Percentiles rank a stretch among this genome's conserved stretches.
Conservation (phyloP, 139 green algal species). For the Tetradesmus lagerheimii region DNA sequence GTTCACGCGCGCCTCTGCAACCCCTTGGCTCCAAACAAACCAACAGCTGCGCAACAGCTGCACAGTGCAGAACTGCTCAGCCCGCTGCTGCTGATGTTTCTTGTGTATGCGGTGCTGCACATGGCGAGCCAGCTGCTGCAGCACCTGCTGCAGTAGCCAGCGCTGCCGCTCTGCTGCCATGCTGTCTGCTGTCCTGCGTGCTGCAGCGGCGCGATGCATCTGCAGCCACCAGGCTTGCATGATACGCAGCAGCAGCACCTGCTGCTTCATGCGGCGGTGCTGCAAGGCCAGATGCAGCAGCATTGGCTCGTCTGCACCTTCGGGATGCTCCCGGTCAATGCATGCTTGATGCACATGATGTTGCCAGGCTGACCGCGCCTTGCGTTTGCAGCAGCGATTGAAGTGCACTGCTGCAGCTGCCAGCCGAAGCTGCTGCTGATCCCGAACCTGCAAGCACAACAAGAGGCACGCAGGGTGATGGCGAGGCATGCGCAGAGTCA, state of each 20-base stretch:
- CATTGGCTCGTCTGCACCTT: neutral
- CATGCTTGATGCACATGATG: slow-evolving; percentile 10
- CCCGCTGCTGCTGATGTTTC: neutral
- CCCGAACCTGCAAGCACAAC: neutral
- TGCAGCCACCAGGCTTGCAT: slow-evolving; percentile 1
- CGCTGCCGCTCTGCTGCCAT: slow-evolving; percentile 5
- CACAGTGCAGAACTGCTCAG: neutral
- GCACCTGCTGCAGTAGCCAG: neutral
- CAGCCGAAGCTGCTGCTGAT: neutral
- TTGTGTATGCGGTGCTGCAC: neutral
- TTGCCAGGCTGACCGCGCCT: neutral
- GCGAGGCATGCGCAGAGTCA: neutral
- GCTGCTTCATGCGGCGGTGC: slow-evolving; percentile 1
- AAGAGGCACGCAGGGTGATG: neutral
- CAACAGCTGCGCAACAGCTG: slow-evolving; percentile 8
- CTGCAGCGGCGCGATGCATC: neutral
- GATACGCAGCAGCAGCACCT: neutral
- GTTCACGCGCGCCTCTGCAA: neutral
- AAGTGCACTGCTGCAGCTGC: neutral
- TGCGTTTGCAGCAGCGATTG: neutral
- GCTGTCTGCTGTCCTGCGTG: neutral
- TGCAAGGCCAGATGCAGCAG: slow-evolving; percentile 10
- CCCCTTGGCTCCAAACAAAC: neutral
- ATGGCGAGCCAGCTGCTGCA: neutral
- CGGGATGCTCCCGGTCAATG: neutral